A percentile compares a stretch with the other conserved stretches of the same genome.
These are phyloP conservation scores for Dictyostelium brefeldianum DNA, from an alignment of 78 protist genomes.

Conservation along the genomic window DNA sequence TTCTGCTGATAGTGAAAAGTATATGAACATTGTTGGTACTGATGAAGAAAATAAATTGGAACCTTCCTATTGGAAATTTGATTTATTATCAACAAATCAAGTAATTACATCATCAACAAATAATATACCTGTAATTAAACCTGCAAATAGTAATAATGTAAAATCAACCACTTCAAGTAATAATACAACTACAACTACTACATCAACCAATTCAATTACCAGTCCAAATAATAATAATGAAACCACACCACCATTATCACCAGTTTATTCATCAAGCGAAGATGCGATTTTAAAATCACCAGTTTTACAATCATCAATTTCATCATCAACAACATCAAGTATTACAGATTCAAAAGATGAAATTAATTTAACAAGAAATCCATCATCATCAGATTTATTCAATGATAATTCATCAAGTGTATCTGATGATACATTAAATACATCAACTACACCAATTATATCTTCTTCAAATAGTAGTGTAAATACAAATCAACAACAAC, in stretches of 20 bases:
- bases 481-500: not conserved
- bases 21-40: slow-evolving; percentile 55
- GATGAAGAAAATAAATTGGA: slow-evolving; percentile 32
- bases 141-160: not conserved
- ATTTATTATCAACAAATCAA: slow-evolving; percentile 31
- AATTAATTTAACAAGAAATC: not conserved
- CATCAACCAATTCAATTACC: not conserved
- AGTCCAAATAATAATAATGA: slow-evolving; percentile 15
- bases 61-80: slow-evolving; percentile 77
- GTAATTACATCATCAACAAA: not conserved
- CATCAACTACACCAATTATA: not conserved
- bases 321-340: too few species aligned
- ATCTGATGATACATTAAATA: slow-evolving; percentile 11
- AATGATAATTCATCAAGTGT: not conserved
- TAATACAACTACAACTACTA: not conserved
- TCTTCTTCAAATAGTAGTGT: not conserved
- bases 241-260: slow-evolving; percentile 67
- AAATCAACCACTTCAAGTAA: not conserved
- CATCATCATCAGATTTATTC: slow-evolving; percentile 5
- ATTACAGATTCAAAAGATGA: not conserved
- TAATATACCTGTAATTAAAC: not conserved
- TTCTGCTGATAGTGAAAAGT: slow-evolving; percentile 29
- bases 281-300: not conserved
- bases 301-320: not conserved
- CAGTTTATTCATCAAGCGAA: slow-evolving; percentile 11